phyloP scores from a whole-genome alignment of 139 green algal species.

The Zygnema cylindricum region DNA sequence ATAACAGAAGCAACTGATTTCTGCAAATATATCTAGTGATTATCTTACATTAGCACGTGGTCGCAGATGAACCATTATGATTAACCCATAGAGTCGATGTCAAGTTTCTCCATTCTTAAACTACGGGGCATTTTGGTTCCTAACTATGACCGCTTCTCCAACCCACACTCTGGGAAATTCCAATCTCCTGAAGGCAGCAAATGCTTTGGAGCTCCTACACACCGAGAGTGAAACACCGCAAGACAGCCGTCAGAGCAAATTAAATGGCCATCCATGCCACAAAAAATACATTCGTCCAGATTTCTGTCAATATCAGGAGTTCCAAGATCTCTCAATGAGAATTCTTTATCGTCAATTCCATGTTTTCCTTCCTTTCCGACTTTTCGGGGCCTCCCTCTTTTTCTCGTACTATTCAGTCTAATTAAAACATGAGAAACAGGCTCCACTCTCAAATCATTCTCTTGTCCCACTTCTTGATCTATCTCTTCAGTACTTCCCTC shows the following conservation, averaged over 20 bases:
- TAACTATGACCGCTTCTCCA: neutral
- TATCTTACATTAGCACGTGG: conserved; percentile 38
- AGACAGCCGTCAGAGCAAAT: conserved; percentile 92
- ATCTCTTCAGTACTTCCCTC: neutral
- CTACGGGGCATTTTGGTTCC: neutral
- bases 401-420: neutral
- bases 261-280: conserved; percentile 78
- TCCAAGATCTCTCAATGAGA: neutral
- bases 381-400: no score
- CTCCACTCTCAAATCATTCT: conserved; percentile 18
- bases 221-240: conserved; percentile 85
- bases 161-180: conserved; percentile 66
- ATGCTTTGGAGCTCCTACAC: conserved; percentile 67
- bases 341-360: conserved; percentile 12
- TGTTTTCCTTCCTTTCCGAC: no score
- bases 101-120: conserved; percentile 25
- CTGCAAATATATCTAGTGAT: neutral
- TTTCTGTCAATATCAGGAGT: conserved; percentile 42
- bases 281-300: conserved; percentile 80
- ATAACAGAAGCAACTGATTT: neutral
- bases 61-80: conserved; percentile 19
- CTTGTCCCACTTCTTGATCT: conserved; percentile 8
- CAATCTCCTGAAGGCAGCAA: conserved; percentile 65
- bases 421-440: neutral
- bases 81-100: conserved; percentile 1